phyloP scores from a whole-genome alignment of 2,329 filamentous ascomycete species.

The Fusarium sp. region DNA sequence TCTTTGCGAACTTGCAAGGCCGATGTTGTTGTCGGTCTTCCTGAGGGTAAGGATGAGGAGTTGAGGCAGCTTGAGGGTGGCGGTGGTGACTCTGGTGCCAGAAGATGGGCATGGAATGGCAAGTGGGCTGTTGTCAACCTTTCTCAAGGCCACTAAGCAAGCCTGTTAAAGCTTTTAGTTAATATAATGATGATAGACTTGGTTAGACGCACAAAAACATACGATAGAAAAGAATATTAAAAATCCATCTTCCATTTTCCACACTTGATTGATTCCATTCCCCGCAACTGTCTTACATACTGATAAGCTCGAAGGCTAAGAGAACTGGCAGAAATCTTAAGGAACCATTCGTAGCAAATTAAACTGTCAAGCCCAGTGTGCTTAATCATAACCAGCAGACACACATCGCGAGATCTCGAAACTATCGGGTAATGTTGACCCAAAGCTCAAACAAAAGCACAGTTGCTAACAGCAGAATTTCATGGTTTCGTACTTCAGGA shows the following conservation, averaged over 20 bases:
- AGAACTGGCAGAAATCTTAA: too few relatives aligned
- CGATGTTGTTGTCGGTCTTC: constrained; percentile 92
- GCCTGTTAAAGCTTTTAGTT: constrained; percentile 2
- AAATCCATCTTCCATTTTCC: neutral
- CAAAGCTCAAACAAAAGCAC: neutral
- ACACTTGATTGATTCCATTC: neutral
- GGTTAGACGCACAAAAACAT: constrained; percentile 24
- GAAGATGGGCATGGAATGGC: constrained; percentile 95
- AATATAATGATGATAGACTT: constrained; percentile 34
- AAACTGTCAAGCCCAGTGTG: too few relatives aligned
- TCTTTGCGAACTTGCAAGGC: constrained; percentile 96
- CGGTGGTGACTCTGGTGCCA: constrained; percentile 75
- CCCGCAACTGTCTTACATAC: neutral
- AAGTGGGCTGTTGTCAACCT: constrained; percentile 92
- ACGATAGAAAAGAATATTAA: neutral
- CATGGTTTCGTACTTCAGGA: neutral
- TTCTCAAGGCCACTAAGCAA: constrained; percentile 51
- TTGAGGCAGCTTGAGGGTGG: constrained; percentile 75
- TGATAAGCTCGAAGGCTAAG: neutral
- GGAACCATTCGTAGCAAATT: neutral
- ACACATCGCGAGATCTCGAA: neutral
- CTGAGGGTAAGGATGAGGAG: constrained; percentile 83
- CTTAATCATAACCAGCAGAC: too few relatives aligned
- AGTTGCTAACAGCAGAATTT: neutral
- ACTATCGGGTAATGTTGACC: neutral